These are phyloP conservation scores for Aspergillaceae sp. DNA, from an alignment of 2,329 filamentous ascomycete genomes.

Conservation along the genomic window DNA sequence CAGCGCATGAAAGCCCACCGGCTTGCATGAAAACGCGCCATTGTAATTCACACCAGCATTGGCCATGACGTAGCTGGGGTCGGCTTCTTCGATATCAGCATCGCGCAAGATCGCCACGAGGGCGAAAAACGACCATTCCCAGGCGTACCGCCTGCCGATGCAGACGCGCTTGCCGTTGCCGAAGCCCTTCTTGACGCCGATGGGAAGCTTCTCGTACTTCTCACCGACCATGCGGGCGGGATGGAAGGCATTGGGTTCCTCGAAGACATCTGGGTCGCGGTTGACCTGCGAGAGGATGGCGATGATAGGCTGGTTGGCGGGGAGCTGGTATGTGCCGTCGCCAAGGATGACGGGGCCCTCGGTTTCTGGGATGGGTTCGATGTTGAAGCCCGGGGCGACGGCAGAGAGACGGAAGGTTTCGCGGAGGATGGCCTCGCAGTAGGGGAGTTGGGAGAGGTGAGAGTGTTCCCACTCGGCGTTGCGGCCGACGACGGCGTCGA, in stretches of 20 bases:
- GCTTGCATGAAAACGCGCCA: slow-evolving; percentile 48
- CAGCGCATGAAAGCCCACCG: slow-evolving; percentile 18
- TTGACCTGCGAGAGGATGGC: slow-evolving; percentile 52
- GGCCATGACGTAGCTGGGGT: slow-evolving; percentile 40
- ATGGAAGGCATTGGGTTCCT: slow-evolving; percentile 56
- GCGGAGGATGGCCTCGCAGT: slow-evolving; percentile 57
- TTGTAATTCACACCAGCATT: slow-evolving; percentile 28
- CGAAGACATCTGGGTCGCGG: slow-evolving; percentile 55
- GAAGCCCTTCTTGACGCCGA: slow-evolving; percentile 61
- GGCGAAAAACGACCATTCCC: slow-evolving; percentile 60
- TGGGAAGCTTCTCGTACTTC: slow-evolving; percentile 55
- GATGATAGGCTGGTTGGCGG: slow-evolving; percentile 44
- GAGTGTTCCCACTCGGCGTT: slow-evolving; percentile 28
- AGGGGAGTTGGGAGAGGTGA: slow-evolving; percentile 56
- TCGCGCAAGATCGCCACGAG: slow-evolving; percentile 59
- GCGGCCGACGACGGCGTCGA: slow-evolving; percentile 42
- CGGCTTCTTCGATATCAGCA: slow-evolving; percentile 56
- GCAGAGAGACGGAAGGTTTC: slow-evolving; percentile 58
- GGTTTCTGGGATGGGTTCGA: slow-evolving; percentile 43
- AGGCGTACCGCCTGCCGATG: slow-evolving; percentile 64
- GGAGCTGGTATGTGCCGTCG: slow-evolving; percentile 54
- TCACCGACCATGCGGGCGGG: slow-evolving; percentile 67
- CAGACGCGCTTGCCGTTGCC: slow-evolving; percentile 64
- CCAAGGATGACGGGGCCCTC: slow-evolving; percentile 42
- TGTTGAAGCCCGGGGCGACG: slow-evolving; percentile 50